A percentile compares a stretch with the other conserved stretches of the same genome.
phyloP scores from a whole-genome alignment of 202 grass and related monocot genomes.

The Hordeum pubiflorum region DNA sequence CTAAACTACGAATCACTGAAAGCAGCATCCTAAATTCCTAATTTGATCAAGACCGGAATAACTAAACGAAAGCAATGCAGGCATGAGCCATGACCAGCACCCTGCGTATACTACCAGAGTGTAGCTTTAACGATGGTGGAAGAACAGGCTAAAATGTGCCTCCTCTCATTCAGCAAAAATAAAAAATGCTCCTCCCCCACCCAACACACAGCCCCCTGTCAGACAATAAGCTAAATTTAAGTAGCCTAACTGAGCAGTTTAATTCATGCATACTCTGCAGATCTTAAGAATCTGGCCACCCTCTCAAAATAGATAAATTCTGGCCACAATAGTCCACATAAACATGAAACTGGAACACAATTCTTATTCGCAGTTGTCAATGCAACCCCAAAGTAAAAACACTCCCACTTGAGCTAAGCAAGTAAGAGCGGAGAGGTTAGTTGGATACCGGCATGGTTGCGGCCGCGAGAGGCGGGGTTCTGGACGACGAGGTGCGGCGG shows the following conservation, averaged over 20 bases:
- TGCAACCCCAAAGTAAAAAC: neutral
- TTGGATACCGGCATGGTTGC: constrained; percentile 46
- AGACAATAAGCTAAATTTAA: neutral
- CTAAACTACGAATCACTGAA: neutral
- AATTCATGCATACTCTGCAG: neutral
- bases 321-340: neutral
- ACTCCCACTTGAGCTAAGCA: constrained; percentile 8
- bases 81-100: neutral
- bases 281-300: neutral
- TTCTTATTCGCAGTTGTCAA: neutral
- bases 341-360: neutral
- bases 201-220: neutral
- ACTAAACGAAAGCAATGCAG: neutral
- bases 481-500: constrained; percentile 76
- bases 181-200: neutral
- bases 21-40: neutral
- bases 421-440: neutral
- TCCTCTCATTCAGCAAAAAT: neutral
- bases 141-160: neutral
- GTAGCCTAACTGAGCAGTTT: neutral
- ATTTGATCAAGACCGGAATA: neutral
- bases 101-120: neutral
- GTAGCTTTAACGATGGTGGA: neutral
- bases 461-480: constrained; percentile 60
- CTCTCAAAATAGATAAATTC: too few relatives aligned